Evolutionary conservation across 352 stramenopile species (phyloP), one percentile per base, ranked within the genome.

Genomic region (Globisporangium viniferum): DNA sequence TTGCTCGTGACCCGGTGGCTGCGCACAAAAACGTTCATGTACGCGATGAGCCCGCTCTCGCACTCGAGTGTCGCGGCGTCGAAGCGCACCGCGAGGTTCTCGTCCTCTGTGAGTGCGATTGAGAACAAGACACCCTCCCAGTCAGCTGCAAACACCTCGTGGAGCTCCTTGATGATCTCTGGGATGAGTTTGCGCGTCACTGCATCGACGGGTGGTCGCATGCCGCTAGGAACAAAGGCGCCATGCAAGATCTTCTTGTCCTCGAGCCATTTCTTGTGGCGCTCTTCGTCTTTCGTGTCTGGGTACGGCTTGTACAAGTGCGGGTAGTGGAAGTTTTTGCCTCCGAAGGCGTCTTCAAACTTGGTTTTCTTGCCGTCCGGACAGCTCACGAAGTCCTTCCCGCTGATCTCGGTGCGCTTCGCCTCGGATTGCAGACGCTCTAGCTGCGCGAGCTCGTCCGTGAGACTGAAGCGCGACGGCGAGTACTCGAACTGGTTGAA

Each of bases 401-500:
- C 85, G 64, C 83, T 89, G 72, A 93, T 90, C 69, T 84, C 74
- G 3, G 77, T 74, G 29, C 85, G 85, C 70, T 94, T 92, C 5
- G 79, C 83, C 39, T 94, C 83, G 35, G 71, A 82, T 35, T 81
- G 72, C 29, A 93, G 75, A 0, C 87, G 74, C 51, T 92, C 83
- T 73, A 91, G 82, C 48, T 86, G 80, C 49, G 75, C 64, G n/a
- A 92, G 70, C 33, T 91, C 85, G 44, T 91, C 82, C 12, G 72
- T 68, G 24, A 91, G 75, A 48, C 72, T 84, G 65, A 80, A 94
- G 4, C 82, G 82, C 27, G 87, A 94, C 61, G 87, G 74, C 36
- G 78, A 78, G 75, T 91, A 94, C 75, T 93, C 87, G 62, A 93
- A 92, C 63, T 79, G 73, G 62, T 84, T 91, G 68, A 94, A 94